Evolutionary conservation across 345 rosid genomes (phyloP), one percentile per base, ranked within the genome.

Genomic region (Moricandia arvensis): DNA sequence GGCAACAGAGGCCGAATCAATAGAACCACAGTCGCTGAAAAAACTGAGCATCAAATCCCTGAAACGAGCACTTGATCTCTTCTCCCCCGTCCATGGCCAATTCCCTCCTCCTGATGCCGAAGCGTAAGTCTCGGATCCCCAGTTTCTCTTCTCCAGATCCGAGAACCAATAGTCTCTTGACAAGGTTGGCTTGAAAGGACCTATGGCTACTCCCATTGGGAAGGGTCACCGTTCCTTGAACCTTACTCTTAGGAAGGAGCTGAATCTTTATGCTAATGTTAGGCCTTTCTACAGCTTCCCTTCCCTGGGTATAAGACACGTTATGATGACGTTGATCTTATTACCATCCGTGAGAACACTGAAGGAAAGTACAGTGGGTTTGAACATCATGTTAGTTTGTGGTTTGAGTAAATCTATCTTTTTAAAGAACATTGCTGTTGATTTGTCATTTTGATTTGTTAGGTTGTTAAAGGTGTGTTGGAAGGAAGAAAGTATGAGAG

Each of bases 291-390:
- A 92, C 75, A 93, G 98, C 99, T 95, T 30, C 43, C 26, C n/a
- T n/a, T 66, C 9, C 93, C 93, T 21, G 98, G 97, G 8, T 95
- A 95, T 54, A 92, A 95, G 79, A 90, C 99, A 1, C 91, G 91
- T 6, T 93, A 93, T 73, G 98, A 95, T 72, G 77, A 92, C 68
- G 99, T 95, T 24, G 72, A 95, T 79, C 98, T 95, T 53, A 70
- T 95, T 54, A 95, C 99, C 31, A 95, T 95, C 58, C 93, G 99
- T 68, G 99, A 95, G 68, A 95, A 95, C 80, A 95, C 98, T 0
- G 99, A 95, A 87, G 99, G 99, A 68, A 98, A 95, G 78, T 92
- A 92, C 86, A 92, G 99, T 83, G 99, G 98, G 68, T 97, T 93
- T 27, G 99, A 95, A 72, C 99, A 95, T 70, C 98, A 90, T 83